These are phyloP conservation scores for Botrytis hyacinthi DNA, from an alignment of 2,329 filamentous ascomycete genomes.

Conservation along the genomic window DNA sequence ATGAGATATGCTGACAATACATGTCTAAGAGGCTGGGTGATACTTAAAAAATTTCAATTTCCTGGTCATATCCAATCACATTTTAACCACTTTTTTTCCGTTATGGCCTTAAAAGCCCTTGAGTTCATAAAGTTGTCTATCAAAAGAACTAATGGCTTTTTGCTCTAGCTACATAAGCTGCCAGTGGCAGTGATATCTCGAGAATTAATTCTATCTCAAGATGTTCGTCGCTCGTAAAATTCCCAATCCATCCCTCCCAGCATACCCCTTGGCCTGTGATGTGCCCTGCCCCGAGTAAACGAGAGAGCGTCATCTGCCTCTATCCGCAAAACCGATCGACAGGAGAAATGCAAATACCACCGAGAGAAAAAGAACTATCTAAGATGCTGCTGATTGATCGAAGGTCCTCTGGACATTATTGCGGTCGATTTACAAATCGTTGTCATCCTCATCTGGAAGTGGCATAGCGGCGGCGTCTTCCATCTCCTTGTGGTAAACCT, in stretches of 20 bases:
- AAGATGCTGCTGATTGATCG: constrained; percentile 36
- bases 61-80: constrained; percentile 2
- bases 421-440: constrained; percentile 47
- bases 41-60: not conserved
- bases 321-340: constrained; percentile 35
- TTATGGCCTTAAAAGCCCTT: not conserved
- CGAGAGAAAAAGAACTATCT: constrained; percentile 38
- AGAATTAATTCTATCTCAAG: constrained; percentile 31
- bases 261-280: constrained; percentile 32
- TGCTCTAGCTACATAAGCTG: constrained; percentile 38
- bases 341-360: constrained; percentile 37
- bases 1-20: not conserved
- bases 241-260: constrained; percentile 29
- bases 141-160: constrained; percentile 34
- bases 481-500: constrained; percentile 88
- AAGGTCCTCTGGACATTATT: constrained; percentile 24
- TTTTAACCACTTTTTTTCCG: not conserved
- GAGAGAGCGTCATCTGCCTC: constrained; percentile 33
- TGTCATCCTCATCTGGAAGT: constrained; percentile 92
- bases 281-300: constrained; percentile 34
- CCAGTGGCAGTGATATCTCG: constrained; percentile 31
- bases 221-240: constrained; percentile 35
- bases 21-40: not conserved
- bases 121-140: constrained; percentile 17
- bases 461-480: constrained; percentile 73